phyloP scores from a whole-genome alignment of 208 protist genomes.

The Acanthamoeba castellanii region DNA sequence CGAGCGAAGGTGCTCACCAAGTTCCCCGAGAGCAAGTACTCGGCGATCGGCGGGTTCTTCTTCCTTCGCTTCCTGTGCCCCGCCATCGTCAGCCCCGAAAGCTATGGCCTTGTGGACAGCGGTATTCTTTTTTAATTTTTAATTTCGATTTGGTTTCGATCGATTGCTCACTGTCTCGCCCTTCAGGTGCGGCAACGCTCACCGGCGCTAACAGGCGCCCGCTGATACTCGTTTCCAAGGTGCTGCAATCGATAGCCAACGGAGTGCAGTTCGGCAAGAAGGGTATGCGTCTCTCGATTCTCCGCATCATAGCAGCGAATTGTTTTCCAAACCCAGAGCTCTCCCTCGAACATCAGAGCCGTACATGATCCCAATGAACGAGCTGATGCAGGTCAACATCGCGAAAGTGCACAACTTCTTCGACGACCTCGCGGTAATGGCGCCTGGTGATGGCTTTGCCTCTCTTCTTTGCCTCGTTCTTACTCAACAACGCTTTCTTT shows the following conservation, averaged over 20 bases:
- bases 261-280: slow-evolving; percentile 67
- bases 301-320: not conserved
- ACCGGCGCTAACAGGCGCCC: not conserved
- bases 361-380: slow-evolving; percentile 64
- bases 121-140: not conserved
- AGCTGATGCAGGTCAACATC: slow-evolving; percentile 27
- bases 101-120: not conserved
- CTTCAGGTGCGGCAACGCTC: not conserved
- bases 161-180: not conserved
- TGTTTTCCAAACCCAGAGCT: too few relatives aligned
- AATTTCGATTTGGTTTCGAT: not conserved
- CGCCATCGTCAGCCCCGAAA: slow-evolving; percentile 36
- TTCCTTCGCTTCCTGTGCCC: slow-evolving; percentile 70
- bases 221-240: slow-evolving; percentile 44
- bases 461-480: not conserved
- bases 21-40: slow-evolving; percentile 68
- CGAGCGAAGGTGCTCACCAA: slow-evolving; percentile 35
- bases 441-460: not conserved
- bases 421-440: slow-evolving; percentile 19
- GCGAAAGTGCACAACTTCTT: slow-evolving; percentile 17
- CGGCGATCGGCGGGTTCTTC: slow-evolving; percentile 53
- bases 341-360: not conserved
- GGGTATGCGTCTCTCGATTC: not conserved
- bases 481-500: too few relatives aligned
- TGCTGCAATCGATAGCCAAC: slow-evolving; percentile 63